phyloP scores from a whole-genome alignment of 495 filamentous ascomycete species.

The Neurospora sp. region DNA sequence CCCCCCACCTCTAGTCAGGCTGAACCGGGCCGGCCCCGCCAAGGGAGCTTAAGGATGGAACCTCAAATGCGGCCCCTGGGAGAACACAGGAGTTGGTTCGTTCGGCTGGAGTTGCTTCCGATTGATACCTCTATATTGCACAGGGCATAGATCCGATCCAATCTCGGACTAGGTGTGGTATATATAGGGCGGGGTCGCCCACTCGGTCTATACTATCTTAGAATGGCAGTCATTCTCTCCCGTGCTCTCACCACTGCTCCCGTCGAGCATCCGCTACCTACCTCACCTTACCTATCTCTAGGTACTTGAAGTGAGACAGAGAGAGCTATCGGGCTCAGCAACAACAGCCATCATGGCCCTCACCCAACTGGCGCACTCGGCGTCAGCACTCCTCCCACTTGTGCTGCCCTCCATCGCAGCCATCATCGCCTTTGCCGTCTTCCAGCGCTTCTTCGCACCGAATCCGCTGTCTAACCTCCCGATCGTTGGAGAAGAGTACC shows the following conservation, averaged over 20 bases:
- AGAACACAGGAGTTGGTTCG: not conserved
- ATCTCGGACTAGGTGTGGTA: not conserved
- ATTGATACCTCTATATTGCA: not conserved
- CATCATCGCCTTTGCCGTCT: slow-evolving; percentile 12
- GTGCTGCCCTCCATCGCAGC: slow-evolving; percentile 15
- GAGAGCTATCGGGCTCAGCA: not conserved
- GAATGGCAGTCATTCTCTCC: not conserved
- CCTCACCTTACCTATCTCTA: not conserved
- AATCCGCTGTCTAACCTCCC: slow-evolving; percentile 14
- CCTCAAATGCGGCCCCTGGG: not conserved
- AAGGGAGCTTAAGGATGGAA: not conserved
- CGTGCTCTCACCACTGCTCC: not conserved
- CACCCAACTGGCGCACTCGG: slow-evolving; percentile 2
- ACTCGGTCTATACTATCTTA: not conserved
- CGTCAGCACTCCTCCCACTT: slow-evolving; percentile 15
- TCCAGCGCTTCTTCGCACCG: slow-evolving; percentile 10
- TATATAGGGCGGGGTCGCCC: not conserved
- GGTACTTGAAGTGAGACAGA: not conserved
- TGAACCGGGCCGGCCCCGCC: not conserved
- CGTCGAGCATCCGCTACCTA: not conserved
- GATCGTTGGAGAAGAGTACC: slow-evolving; percentile 19
- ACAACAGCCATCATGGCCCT: slow-evolving; percentile 6
- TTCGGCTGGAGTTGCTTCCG: not conserved
- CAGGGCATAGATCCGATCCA: not conserved
- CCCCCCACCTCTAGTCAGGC: not conserved